These are phyloP conservation scores for Saposhnikovia divaricata DNA, from an alignment of 129 eudicot genomes.

Conservation along the genomic window DNA sequence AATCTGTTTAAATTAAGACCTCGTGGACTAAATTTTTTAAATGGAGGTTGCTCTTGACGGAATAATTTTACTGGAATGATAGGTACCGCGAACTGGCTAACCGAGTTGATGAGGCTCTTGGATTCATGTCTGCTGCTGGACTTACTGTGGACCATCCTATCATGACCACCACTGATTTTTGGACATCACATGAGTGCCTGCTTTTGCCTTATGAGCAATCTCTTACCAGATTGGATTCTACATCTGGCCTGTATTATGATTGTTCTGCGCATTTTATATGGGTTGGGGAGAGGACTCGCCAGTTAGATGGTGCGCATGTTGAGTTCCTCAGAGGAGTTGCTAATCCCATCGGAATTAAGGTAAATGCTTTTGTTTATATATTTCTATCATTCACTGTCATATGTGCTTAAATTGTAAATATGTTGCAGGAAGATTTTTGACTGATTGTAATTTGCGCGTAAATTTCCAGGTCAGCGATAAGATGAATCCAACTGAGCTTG, in stretches of 20 bases:
- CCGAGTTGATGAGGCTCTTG: constrained; percentile 95
- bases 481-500: constrained; percentile 83
- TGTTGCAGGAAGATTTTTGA: background rate
- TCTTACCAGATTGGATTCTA: constrained; percentile 79
- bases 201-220: constrained; percentile 89
- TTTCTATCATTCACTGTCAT: constrained; percentile 8
- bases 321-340: constrained; percentile 92
- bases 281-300: constrained; percentile 96
- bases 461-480: constrained; percentile 80
- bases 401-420: background rate
- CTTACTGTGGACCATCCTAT: constrained; percentile 82
- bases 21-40: background rate
- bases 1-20: background rate
- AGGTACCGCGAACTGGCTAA: constrained; percentile 89
- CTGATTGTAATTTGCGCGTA: constrained; percentile 1
- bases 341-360: constrained; percentile 96
- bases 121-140: constrained; percentile 93
- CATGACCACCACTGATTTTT: constrained; percentile 84
- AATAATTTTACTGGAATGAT: constrained; percentile 10
- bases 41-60: background rate
- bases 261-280: constrained; percentile 92
- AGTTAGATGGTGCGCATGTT: constrained; percentile 90
- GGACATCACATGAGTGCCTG: constrained; percentile 94
- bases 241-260: constrained; percentile 75
- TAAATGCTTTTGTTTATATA: constrained; percentile 6